Base-by-base conservation (phyloP, 306 rosid genomes). In the Casuarina cunninghamiana region DNA sequence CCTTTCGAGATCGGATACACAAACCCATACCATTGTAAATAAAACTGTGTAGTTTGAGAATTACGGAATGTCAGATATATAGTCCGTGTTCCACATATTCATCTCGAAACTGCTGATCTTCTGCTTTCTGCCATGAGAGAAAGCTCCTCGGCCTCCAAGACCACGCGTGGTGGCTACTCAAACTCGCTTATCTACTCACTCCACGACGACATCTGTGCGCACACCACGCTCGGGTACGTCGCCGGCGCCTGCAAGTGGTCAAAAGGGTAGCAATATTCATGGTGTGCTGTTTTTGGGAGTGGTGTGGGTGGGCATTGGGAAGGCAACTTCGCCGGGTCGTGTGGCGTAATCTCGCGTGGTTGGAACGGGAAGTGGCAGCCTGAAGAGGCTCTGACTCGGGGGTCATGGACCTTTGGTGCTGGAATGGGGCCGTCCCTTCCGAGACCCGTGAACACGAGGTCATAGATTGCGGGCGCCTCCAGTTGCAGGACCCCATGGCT, bases 21-120 rank as follows among this genome's bases (percentile, higher is more conserved):
- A 76, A 51, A 86, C 80, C 72, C 66, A 76, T 75, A 45, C 5
- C 17, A 57, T 5, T 66, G 26, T 4, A 38, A 53, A 19, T 16
- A 17, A 48, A 75, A 65, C 12, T 74, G 81, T 45, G 65, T 76
- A 61, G 90, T 84, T 86, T 87, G 77, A 85, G 92, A 89, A 88
- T 85, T 87, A 86, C 94, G 96, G 94, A 90, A 90, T 90, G 90
- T 86, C 85, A 93, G 92, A 90, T 92, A 88, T 83, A 74, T 81
- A 76, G 53, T 55, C 78, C 67, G 76, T 55, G 77, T 74, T 50
- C 45, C 58, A 79, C 78, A 77, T 67, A 79, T 78, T 77, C 82
- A 80, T 78, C 85, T 84, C 73, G 78, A 75, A 60, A 77, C 57
- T 62, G 37, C 54, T 32, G 39, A 39, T 21, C 13, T 37, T 44